Base-by-base conservation (phyloP, 495 filamentous ascomycete genomes). In the Parathielavia appendiculata region DNA sequence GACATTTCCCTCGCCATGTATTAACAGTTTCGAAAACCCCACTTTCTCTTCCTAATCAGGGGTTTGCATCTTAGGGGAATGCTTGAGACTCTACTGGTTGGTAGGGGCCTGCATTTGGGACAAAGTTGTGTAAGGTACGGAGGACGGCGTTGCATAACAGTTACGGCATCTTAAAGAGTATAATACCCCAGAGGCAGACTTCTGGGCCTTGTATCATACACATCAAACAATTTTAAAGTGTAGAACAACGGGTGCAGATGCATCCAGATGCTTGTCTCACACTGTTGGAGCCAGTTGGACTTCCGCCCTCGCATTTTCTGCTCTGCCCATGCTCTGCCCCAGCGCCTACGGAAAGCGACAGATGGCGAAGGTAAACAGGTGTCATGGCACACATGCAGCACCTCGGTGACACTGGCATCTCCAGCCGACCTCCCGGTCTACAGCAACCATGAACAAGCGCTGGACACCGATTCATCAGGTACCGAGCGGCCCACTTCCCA, bases 11-110 rank as follows among this genome's bases (percentile, higher is more conserved):
- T 17, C 19, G 10, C 40, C 48, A 58, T 64, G 62, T 64, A 61
- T 54, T 43, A 66, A 61, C 20, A 63, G 57, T 16, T 14, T 39
- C 8, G 5, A 36, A 48, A 32, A 56, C 44, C 53, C 54, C 54
- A 56, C 54, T 56, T 56, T 48, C 20, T 26, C 23, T 17, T n/a
- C 6, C 26, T 30, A 12, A 43, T 16, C 48, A 1, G 34, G 39
- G 16, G 20, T 19, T 34, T 9, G 23, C 30, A 49, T 49, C 32
- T 43, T 17, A 43, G n/a, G 22, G 36, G 16, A 14, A 32, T 32
- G 30, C n/a, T n/a, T 5, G 48, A 17, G 9, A 10, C 32, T 51
- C 1, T 36, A 13, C 39, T 51, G 48, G 22, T 32, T 47, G 45
- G 23, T 14, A 13, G 44, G 19, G 35, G 17, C 23, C 38, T 32